Percentiles rank a stretch among this genome's conserved stretches.
Evolutionary conservation across 2,329 filamentous ascomycete genomes (phyloP).

Genomic region (Pseudogymnoascus sp.): DNA sequence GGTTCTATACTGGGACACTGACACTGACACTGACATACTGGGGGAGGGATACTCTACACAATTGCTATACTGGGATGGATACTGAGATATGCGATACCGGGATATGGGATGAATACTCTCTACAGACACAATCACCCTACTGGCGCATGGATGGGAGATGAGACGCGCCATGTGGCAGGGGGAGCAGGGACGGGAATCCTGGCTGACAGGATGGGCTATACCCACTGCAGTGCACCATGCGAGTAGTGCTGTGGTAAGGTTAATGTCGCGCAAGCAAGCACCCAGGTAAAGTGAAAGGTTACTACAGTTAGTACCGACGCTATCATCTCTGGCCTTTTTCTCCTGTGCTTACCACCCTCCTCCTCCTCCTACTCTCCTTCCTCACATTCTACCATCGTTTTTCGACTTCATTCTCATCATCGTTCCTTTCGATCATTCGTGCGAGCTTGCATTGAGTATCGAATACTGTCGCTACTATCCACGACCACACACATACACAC

Average conservation of each 20-base stretch:
- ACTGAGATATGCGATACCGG: not conserved
- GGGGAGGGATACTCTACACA: not conserved
- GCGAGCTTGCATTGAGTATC: not conserved
- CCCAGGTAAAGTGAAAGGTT: not conserved
- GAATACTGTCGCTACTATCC: not conserved
- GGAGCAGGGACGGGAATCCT: not conserved
- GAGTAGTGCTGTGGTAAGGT: too few relatives aligned
- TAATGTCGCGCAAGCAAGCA: not conserved
- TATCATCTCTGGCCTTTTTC: not conserved
- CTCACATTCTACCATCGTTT: not conserved
- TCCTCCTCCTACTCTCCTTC: not conserved
- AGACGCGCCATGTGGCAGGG: slow-evolving; percentile 7
- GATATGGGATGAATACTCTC: not conserved
- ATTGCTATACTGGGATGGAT: not conserved
- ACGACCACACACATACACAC: not conserved
- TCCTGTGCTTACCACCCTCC: not conserved
- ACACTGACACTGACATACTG: not conserved
- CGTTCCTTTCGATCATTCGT: too few relatives aligned
- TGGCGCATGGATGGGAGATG: slow-evolving; percentile 3
- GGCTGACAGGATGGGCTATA: not conserved
- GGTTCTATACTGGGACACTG: not conserved
- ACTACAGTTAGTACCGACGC: not conserved
- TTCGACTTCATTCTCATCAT: not conserved
- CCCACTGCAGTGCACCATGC: too few relatives aligned
- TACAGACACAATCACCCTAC: not conserved